These are phyloP conservation scores for Eutypella sp. DNA, from an alignment of 2,329 filamentous ascomycete genomes.

Conservation along the genomic window DNA sequence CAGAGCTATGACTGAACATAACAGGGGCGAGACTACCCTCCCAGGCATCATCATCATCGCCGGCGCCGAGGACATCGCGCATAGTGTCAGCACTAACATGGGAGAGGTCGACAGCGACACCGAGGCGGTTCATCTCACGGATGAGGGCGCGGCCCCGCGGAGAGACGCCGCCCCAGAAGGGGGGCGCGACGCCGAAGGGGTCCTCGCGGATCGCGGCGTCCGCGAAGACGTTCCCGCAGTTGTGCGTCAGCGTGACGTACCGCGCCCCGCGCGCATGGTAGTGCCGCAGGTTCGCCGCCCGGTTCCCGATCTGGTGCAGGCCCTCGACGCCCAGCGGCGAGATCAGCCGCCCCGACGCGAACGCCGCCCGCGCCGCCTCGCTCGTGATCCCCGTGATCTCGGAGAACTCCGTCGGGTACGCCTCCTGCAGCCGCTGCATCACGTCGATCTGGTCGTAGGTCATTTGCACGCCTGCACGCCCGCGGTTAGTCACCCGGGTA, in stretches of 20 bases:
- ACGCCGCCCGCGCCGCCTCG: constrained; percentile 56
- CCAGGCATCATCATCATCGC: constrained; percentile 53
- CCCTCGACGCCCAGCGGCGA: constrained; percentile 81
- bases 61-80: constrained; percentile 69
- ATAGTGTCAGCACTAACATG: constrained; percentile 77
- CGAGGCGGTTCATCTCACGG: constrained; percentile 87
- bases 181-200: constrained; percentile 45
- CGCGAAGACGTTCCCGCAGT: constrained; percentile 86
- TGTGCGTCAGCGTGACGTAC: constrained; percentile 87
- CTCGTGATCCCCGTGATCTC: constrained; percentile 55
- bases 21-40: constrained; percentile 71
- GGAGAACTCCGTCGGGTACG: constrained; percentile 54
- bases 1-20: constrained; percentile 86
- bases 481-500: constrained; percentile 41
- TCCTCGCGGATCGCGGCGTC: constrained; percentile 69
- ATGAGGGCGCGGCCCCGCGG: constrained; percentile 63
- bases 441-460: constrained; percentile 64
- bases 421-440: constrained; percentile 52
- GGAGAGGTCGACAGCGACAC: constrained; percentile 87
- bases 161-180: constrained; percentile 69
- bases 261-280: constrained; percentile 77
- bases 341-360: constrained; percentile 60
- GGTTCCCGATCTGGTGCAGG: constrained; percentile 90
- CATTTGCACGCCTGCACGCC: constrained; percentile 55
- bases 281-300: constrained; percentile 65